Evolutionary conservation across 176 grass and related monocot genomes (phyloP).

Genomic region (Oryza longistaminata): DNA sequence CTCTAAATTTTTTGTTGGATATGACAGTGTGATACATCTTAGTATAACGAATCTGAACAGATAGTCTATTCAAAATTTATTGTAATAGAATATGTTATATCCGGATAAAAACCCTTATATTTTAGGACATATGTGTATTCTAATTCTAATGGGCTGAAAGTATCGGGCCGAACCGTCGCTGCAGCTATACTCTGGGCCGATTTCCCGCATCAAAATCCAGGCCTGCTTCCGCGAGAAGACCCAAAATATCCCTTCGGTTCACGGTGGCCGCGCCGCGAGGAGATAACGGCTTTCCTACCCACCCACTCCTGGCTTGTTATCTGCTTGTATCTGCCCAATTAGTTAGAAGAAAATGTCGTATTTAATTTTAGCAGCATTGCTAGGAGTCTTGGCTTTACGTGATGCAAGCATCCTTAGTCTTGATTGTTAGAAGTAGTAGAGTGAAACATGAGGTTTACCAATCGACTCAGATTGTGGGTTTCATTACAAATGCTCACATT

Average conservation of each 20-base stretch:
- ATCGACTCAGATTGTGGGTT: background rate
- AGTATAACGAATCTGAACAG: no score
- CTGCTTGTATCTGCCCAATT: background rate
- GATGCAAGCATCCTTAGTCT: slow-evolving; percentile 8
- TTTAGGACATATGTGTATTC: no score
- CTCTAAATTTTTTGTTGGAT: no score
- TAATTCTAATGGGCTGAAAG: background rate
- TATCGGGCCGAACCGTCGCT: background rate
- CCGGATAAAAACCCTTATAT: no score
- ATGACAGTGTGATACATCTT: no score
- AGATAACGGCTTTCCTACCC: slow-evolving; percentile 31
- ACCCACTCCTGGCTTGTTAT: background rate
- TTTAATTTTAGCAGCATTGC: slow-evolving; percentile 5
- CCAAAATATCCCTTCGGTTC: background rate
- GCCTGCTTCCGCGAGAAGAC: background rate
- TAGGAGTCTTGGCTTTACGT: background rate
- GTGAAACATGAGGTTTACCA: background rate
- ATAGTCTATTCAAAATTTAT: accelerated
- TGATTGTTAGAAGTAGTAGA: background rate
- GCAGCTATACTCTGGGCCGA: background rate
- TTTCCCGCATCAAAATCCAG: background rate
- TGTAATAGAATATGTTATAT: no score
- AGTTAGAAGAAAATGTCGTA: background rate
- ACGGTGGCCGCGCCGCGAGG: background rate
- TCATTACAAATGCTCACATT: background rate